Evolutionary conservation across 1,284 basidiomycete species (phyloP), one percentile per base, ranked within the genome.

Genomic region (Fistulinella cinereoalba): DNA sequence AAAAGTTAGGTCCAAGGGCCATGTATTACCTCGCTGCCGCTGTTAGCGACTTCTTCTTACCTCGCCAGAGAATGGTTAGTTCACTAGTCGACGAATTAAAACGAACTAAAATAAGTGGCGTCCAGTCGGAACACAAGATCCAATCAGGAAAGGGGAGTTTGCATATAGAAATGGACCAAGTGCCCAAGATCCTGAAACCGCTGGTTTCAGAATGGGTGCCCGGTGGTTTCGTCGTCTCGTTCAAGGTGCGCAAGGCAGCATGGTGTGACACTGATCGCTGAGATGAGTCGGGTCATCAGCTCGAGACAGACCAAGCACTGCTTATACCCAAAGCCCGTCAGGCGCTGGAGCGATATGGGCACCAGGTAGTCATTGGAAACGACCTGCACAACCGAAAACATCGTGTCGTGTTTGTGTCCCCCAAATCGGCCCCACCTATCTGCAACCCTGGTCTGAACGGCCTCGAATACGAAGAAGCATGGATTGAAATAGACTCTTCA

Each of bases 1-100:
- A 76, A 12, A 71, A 79, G 0, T 62, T 96, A 3, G 82, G 88
- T 2, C 71, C 89, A 44, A 76, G 74, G 28, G 88, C 85, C 2
- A 81, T 99, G 83, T 98, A 93, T 71, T 99, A 98, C 65, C 85
- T 99, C 43, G 96, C 96, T 12, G 96, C 96, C 0, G 97, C 97
- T 1, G 97, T 99, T 37, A 94, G 89, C 65, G 96, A 99, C 68
- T 99, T 99, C 66, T 99, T 97, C 75, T 74, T 99, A 34, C 96
- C 96, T 0, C 76, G 83, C 41, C 88, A 95, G 61, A 87, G 82
- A 60, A 83, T 97, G 77, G 93, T 92, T 56, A 53, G 83, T 53
- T 16, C 4, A 29, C 11, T 18, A 5, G 1, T 32, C n/a, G 21
- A 10, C 18, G 7, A n/a, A 10, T 34, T 15, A 42, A 2, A 3